Conservation (phyloP, 1,139 yeast genomes). For the Candida neerlandica region DNA sequence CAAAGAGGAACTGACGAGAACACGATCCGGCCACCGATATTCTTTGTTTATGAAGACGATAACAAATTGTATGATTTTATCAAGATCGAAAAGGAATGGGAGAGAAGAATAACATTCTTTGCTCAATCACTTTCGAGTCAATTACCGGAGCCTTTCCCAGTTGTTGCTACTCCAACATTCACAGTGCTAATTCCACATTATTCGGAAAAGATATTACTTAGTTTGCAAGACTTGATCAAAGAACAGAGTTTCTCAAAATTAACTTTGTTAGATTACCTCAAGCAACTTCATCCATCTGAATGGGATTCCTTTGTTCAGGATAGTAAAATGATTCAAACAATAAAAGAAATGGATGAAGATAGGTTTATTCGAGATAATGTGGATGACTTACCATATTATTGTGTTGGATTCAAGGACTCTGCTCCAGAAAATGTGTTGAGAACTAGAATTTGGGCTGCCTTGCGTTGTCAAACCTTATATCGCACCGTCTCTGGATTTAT, state of each 20-base stretch:
- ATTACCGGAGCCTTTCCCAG: constrained; percentile 70
- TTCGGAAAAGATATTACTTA: constrained; percentile 69
- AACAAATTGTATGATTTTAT: constrained; percentile 42
- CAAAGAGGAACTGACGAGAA: constrained; percentile 36
- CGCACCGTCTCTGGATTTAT: constrained; percentile 78
- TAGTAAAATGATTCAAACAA: constrained; percentile 42
- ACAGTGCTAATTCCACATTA: constrained; percentile 88
- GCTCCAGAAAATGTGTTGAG: constrained; percentile 62
- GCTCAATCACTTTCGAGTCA: constrained; percentile 86
- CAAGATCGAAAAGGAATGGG: constrained; percentile 68
- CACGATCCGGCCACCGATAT: constrained; percentile 59
- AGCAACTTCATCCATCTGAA: constrained; percentile 66
- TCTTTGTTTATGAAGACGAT: constrained; percentile 78
- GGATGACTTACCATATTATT: constrained; percentile 67
- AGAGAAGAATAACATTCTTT: constrained; percentile 79
- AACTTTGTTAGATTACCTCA: constrained; percentile 73
- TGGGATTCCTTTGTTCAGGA: constrained; percentile 79
- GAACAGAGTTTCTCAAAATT: constrained; percentile 62
- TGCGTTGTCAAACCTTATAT: constrained; percentile 75
- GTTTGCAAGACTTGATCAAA: constrained; percentile 66
- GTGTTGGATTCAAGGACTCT: constrained; percentile 70
- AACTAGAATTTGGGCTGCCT: constrained; percentile 82
- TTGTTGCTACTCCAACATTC: constrained; percentile 77
- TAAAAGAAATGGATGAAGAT: constrained; percentile 14
- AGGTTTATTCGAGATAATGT: constrained; percentile 37